These are phyloP conservation scores for Lentinula novae-zelandiae DNA, from an alignment of 1,284 basidiomycete genomes.

Conservation along the genomic window DNA sequence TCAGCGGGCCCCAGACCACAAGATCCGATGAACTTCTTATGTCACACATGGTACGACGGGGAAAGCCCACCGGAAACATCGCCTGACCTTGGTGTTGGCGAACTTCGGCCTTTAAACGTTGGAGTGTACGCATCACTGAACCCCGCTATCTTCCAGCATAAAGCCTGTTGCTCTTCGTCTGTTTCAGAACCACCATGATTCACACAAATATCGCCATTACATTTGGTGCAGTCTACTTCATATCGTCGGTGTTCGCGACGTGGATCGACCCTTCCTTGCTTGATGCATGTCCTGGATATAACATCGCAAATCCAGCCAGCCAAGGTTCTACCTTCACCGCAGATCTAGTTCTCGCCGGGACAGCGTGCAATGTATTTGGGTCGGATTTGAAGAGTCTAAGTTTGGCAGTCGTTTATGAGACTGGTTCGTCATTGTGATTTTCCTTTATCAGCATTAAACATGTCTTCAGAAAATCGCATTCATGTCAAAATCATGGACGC, in stretches of 20 bases:
- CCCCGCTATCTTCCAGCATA: not conserved
- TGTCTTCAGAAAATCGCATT: slow-evolving; percentile 50
- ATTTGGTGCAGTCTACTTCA: not conserved
- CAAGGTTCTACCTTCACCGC: slow-evolving; percentile 43
- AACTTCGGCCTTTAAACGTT: not conserved
- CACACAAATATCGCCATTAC: not conserved
- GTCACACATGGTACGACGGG: not conserved
- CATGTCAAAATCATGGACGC: slow-evolving; percentile 74
- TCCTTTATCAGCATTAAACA: not conserved
- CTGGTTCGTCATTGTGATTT: slow-evolving; percentile 28
- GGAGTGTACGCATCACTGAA: not conserved
- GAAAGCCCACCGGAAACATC: not conserved
- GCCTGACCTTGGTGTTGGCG: not conserved
- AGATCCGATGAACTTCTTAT: not conserved
- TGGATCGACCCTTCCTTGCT: slow-evolving; percentile 31
- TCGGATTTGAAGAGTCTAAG: slow-evolving; percentile 49
- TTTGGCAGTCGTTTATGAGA: slow-evolving; percentile 58
- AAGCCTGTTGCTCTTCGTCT: not conserved
- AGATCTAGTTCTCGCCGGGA: slow-evolving; percentile 48
- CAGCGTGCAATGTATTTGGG: slow-evolving; percentile 63
- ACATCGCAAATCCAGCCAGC: slow-evolving; percentile 34
- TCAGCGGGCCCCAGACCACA: no score
- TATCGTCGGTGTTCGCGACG: not conserved
- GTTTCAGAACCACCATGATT: not conserved
- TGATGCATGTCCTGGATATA: slow-evolving; percentile 55